phyloP scores from a whole-genome alignment of 129 eudicot species.

The Kitagawia praeruptora region DNA sequence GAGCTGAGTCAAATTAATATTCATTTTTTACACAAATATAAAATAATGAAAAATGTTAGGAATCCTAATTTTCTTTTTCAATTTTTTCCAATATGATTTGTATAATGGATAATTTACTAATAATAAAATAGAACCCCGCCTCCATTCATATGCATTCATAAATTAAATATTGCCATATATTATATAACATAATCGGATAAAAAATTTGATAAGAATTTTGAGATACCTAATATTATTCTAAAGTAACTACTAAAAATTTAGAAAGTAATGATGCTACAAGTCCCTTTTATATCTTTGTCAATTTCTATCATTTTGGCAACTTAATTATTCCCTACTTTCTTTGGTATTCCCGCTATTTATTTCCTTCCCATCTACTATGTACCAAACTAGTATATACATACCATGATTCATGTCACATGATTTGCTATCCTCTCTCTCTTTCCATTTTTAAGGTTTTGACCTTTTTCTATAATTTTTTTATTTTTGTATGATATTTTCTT shows the following conservation, averaged over 20 bases:
- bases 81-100: too few species aligned
- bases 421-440: neutral
- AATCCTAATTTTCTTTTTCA: too few species aligned
- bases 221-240: too few species aligned
- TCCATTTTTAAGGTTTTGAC: neutral
- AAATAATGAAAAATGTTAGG: too few species aligned
- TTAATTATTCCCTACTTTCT: neutral
- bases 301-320: neutral
- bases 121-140: too few species aligned
- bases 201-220: too few species aligned
- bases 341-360: constrained; percentile 10
- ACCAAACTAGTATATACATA: neutral
- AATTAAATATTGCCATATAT: too few species aligned
- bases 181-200: too few species aligned
- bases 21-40: too few species aligned
- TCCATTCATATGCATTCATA: too few species aligned
- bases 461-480: neutral
- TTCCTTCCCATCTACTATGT: neutral
- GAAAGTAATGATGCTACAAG: neutral
- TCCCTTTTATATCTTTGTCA: neutral
- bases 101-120: too few species aligned
- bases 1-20: neutral
- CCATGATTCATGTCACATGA: neutral
- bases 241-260: neutral
- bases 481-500: neutral